phyloP scores from a whole-genome alignment of 2,329 filamentous ascomycete species.

The Calonectria multiphialidica region DNA sequence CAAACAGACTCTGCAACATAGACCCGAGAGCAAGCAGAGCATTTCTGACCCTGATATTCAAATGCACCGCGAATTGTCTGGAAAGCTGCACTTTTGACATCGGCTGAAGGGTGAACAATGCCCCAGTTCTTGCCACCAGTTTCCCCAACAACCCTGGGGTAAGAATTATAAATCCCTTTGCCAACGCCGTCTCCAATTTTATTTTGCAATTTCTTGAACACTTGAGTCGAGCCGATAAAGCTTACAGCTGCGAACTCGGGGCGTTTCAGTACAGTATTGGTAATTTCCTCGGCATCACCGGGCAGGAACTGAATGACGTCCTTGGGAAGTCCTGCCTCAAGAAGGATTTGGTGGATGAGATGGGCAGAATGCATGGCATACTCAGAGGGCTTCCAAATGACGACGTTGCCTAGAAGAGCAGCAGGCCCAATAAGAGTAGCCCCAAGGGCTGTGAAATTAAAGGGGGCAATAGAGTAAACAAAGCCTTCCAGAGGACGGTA shows the following conservation, averaged over 20 bases:
- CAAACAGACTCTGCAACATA: constrained; percentile 58
- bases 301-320: background rate
- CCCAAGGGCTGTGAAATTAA: constrained; percentile 76
- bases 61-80: constrained; percentile 88
- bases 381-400: background rate
- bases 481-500: constrained; percentile 75
- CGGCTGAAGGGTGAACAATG: background rate
- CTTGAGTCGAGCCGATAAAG: background rate
- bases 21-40: constrained; percentile 82
- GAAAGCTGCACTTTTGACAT: constrained; percentile 77
- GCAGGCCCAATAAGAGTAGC: background rate
- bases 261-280: background rate
- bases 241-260: background rate
- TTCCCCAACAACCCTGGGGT: background rate
- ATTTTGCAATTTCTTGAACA: background rate
- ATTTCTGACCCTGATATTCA: constrained; percentile 92
- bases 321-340: background rate
- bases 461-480: constrained; percentile 91
- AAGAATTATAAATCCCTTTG: background rate
- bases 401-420: background rate
- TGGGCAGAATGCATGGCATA: background rate
- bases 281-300: background rate
- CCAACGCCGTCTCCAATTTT: background rate
- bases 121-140: constrained; percentile 1
- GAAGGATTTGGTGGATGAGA: constrained; percentile 2